phyloP scores from a whole-genome alignment of 352 stramenopile genomes.

The Globisporangium perplexum region DNA sequence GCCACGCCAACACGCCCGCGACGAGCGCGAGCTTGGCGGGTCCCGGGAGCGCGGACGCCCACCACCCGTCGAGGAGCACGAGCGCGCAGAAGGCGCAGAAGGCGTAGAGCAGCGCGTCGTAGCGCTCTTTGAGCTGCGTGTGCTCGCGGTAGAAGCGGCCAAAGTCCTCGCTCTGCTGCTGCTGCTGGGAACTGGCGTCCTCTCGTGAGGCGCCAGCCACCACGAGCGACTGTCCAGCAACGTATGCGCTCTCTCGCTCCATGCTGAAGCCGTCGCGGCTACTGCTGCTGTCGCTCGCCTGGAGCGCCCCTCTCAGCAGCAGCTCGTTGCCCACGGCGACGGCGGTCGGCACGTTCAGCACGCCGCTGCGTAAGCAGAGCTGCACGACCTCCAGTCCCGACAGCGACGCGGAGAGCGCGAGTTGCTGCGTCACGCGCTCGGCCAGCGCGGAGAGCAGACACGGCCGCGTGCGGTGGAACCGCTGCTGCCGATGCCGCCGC shows the following conservation, averaged over 20 bases:
- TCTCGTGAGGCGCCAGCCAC: background rate
- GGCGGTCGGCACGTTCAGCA: constrained; percentile 34
- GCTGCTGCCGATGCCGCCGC: background rate
- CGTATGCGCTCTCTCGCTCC: constrained; percentile 5
- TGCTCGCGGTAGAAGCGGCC: constrained; percentile 20
- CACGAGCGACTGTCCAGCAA: background rate
- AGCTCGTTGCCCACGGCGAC: constrained; percentile 28
- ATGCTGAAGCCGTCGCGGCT: constrained; percentile 8
- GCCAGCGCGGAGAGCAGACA: constrained; percentile 10
- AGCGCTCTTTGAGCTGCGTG: constrained; percentile 18
- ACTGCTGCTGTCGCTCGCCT: background rate
- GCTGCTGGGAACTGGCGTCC: background rate
- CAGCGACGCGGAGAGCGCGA: constrained; percentile 16
- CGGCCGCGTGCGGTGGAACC: constrained; percentile 5
- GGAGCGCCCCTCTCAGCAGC: constrained; percentile 24
- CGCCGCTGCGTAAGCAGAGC: constrained; percentile 29
- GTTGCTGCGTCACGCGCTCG: background rate
- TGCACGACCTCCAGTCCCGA: constrained; percentile 34
- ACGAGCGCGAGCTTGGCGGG: constrained; percentile 31
- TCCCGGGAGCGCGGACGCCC: constrained; percentile 18
- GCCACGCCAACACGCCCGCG: constrained; percentile 28
- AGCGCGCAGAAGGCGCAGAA: constrained; percentile 32
- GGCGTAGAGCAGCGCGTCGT: constrained; percentile 26
- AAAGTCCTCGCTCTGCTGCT: constrained; percentile 19
- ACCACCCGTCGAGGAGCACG: constrained; percentile 26